Evolutionary conservation across 1,139 yeast genomes (phyloP), one percentile per base, ranked within the genome.

Genomic region (Pichia sp.): DNA sequence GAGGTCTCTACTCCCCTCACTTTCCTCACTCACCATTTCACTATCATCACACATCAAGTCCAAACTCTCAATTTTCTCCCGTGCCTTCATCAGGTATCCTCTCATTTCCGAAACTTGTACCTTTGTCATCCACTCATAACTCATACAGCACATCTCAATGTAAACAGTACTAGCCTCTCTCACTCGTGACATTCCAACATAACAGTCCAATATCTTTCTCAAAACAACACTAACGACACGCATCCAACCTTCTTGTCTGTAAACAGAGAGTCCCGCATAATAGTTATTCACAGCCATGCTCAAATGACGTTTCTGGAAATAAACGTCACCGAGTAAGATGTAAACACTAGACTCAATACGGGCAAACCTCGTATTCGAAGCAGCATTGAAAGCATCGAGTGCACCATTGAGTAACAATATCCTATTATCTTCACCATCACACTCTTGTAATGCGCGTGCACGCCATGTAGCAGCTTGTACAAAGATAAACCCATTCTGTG

Each of bases 261-360:
- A 48, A 3, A 50, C 40, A 6, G 62, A 56, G 20, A 63, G 33
- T 2, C 66, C 50, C 5, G 56, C 57, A 30, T 63, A 59, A 40
- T 58, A 73, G 37, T 56, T 59, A 27, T 60, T 60, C 3, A 62
- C 52, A 0, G 83, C 74, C 42, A 59, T 58, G 3, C 62, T 64
- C 38, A 45, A 62, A 29, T 67, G 61, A 3, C 48, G 42, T 13
- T 43, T 34, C 1, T 44, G 40, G 30, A 51, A 62, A 45, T 65
- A 61, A 35, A 66, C 68, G 37, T 73, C 74, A 1, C 71, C 85
- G 8, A 75, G 50, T 40, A 67, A 63, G 56, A 65, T 74, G 45
- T 67, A 63, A 4, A 73, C 54, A 45, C 64, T 70, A 0, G 66
- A 58, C 34, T 64, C 53, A 19, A 63, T 45, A 42, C 72, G 49